Base-by-base conservation (phyloP, 2,329 filamentous ascomycete genomes). In the Orbilia brochopaga region DNA sequence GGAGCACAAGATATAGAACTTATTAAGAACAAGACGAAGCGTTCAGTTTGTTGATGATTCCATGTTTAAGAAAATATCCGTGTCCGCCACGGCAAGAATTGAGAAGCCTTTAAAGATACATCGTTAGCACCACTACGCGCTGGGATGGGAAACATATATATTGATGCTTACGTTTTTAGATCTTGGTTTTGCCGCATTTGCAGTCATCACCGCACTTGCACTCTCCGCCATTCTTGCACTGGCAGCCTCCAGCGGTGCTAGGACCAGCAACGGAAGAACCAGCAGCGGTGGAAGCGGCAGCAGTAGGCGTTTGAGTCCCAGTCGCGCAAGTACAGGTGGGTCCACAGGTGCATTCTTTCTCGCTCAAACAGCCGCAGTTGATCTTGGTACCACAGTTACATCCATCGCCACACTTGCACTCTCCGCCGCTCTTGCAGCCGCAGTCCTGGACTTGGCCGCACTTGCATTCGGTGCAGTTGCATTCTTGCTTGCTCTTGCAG, bases 121-220 rank as follows among this genome's bases (percentile, higher is more conserved):
- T 8, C 8, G 27, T 32, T 8, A 32, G 27, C 3, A 32, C 27
- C n/a, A n/a, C n/a, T n/a, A n/a, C n/a, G n/a, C 8, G 27, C 8
- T 32, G 27, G 3, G 8, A 4, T 32, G 27, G 27, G 15, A 15
- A 8, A 19, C 48, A 62, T 1, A 17, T 24, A 23, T 46, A 27
- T 17, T 46, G 32, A 11, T 54, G 19, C 52, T 57, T 35, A 42
- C 57, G 62, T 11, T 52, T 58, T n/a, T 69, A 23, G 46, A 30
- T 19, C 44, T 62, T 11, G 46, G 32, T 7, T n/a, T n/a, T n/a
- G n/a, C 65, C 65, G 17, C 65, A 69, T 5, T 50, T 58, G 37
- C 65, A 69, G 7, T 54, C 59, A 19, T 62, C 65, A 3, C 65
- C 65, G 42, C 58, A 69, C 27, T 58, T 51, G 35, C 65, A 69